Base-by-base conservation (phyloP, 177 flowering plant species). In the Vitis hybrid region DNA sequence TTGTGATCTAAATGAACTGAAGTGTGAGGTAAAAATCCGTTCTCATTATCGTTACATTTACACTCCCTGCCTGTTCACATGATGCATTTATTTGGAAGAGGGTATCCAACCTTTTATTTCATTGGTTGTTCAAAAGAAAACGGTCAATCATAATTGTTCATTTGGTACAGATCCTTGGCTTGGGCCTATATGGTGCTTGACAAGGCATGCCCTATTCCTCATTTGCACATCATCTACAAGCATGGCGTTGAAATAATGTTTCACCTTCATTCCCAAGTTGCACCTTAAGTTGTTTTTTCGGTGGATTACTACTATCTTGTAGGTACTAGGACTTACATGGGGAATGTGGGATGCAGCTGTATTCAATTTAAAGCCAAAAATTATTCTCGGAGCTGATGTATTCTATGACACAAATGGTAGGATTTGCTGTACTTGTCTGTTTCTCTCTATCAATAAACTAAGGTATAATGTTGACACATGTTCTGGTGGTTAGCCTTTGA, bases 361-460 rank as follows among this genome's bases (percentile, higher is more conserved):
- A 30, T 90, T 92, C 75, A 71, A 60, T 69, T 80, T 92, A 68
- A 69, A 67, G 50, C 97, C 98, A 5, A 80, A 81, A 14, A 76
- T 94, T 69, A 81, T 94, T 54, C 91, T 94, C 66, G 98, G 97
- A 72, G 98, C 95, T 61, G 98, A 94, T 87, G 97, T 94, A 10
- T 74, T 94, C 69, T 94, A 94, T 62, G 97, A 92, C 59, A 32
- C 92, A 40, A 83, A 76, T 68, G 97, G 98, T 94, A 78, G 52
- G 70, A 63, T 32, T 72, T 21, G 19, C 11, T 57, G 40, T 56
- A 49, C 30, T 16, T 50, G 30, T 5, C 27, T 48, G n/a, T 65
- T 64, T 69, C 48, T 59, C 46, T 24, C 6, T 59, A 24, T 64
- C 19, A 46, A 32, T 27, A 24, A 14, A 19, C 4, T 15, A 15